Percentiles rank a stretch among this genome's conserved stretches.
Conservation (phyloP, 768 basidiomycete species). For the Cyclocybe cylindracea region DNA sequence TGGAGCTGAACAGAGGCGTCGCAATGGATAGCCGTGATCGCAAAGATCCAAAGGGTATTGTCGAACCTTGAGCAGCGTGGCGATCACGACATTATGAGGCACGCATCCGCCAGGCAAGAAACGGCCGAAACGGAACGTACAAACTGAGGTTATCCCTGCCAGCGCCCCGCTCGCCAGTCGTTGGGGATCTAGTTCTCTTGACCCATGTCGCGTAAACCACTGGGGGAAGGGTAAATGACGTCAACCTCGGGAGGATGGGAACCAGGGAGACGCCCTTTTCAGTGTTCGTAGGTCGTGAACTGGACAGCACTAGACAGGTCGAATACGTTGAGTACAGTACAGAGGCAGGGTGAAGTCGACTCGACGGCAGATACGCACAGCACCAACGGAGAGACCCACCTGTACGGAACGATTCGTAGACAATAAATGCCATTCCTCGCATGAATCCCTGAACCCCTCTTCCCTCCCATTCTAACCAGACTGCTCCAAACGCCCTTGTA, state of each 20-base stretch:
- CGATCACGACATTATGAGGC: constrained; percentile 1
- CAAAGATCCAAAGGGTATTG: constrained; percentile 93
- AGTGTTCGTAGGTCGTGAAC: constrained; percentile 90
- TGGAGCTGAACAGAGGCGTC: constrained; percentile 61
- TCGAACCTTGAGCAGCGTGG: constrained; percentile 53
- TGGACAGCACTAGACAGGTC: constrained; percentile 64
- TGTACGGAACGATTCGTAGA: constrained; percentile 90
- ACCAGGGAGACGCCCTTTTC: constrained; percentile 58
- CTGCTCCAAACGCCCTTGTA: constrained; percentile 87
- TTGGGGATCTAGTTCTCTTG: constrained; percentile 83
- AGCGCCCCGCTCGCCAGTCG: constrained; percentile 85
- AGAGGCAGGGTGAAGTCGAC: background rate
- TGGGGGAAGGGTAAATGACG: constrained; percentile 33
- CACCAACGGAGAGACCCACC: constrained; percentile 33
- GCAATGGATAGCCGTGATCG: constrained; percentile 91
- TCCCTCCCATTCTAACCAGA: constrained; percentile 86
- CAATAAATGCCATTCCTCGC: constrained; percentile 91
- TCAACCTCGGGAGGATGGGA: constrained; percentile 21
- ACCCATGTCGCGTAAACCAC: constrained; percentile 72
- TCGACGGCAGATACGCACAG: constrained; percentile 2
- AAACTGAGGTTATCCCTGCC: constrained; percentile 93
- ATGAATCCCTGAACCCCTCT: constrained; percentile 91
- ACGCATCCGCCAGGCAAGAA: background rate
- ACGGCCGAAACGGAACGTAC: constrained; percentile 46
- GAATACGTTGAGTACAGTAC: constrained; percentile 3